These are phyloP conservation scores for Castanea mollissima DNA, from an alignment of 306 rosid genomes.

Conservation along the genomic window DNA sequence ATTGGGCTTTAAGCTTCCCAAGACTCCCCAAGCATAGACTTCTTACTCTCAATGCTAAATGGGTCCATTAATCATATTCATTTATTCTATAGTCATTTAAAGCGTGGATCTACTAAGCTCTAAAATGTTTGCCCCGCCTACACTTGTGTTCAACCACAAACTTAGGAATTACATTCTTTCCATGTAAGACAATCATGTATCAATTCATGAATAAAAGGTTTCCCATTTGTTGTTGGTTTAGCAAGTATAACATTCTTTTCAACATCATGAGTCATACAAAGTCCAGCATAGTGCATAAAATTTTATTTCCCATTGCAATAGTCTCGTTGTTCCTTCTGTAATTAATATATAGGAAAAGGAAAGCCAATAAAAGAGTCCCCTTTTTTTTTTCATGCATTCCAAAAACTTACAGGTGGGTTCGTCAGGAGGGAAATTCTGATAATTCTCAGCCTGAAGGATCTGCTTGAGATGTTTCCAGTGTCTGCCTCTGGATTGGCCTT, in stretches of 20 bases:
- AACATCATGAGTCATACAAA: not conserved
- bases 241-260: not conserved
- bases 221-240: not conserved
- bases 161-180: not conserved
- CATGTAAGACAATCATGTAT: not conserved
- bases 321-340: not conserved
- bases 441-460: conserved; percentile 90
- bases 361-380: not conserved
- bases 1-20: too few species aligned
- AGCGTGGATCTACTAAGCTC: not conserved
- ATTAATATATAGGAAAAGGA: not conserved
- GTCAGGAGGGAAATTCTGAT: conserved; percentile 65
- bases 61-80: not conserved
- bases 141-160: not conserved
- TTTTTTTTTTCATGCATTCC: not conserved
- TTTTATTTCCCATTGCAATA: not conserved
- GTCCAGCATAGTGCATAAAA: not conserved
- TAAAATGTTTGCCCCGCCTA: not conserved
- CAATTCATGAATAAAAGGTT: not conserved
- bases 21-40: too few species aligned
- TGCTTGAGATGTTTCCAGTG: conserved; percentile 98
- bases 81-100: not conserved
- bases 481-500: conserved; percentile 87
- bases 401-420: conserved; percentile 70
- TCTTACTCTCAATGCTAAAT: too few species aligned